Base-by-base conservation (phyloP, 257 asterid species). In the Solanum chmielewskii region DNA sequence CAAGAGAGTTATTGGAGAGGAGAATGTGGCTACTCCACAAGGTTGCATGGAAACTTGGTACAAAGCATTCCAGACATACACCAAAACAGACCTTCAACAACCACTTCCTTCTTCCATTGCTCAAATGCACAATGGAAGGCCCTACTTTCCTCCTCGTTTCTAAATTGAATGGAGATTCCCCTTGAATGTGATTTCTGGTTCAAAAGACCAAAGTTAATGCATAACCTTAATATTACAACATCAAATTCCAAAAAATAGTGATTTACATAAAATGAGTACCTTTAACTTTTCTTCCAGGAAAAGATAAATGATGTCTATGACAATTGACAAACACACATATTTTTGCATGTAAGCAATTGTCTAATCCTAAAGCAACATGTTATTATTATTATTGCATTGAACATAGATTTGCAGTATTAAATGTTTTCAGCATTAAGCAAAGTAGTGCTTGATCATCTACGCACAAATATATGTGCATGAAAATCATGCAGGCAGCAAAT, bases 61-160 rank as follows among this genome's bases (percentile, higher is more conserved):
- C 45, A 81, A 62, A 81, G 68, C 68, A 81, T 49, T 47, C 29
- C 69, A 81, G 69, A 81, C 85, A 37, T 29, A 11, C 75, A 74
- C 69, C 39, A 86, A 76, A 62, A 90, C 95, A 90, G 94, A 97
- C 99, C 99, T 96, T 95, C 93, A 90, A 87, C 91, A 91, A 74
- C 92, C 91, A 89, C 91, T 91, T 93, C 94, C 90, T 93, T 93
- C 93, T 93, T 96, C 98, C 99, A 94, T 89, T 95, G 96, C 91
- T 96, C 99, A 93, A 94, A 97, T 87, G 99, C 98, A 92, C 92
- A 87, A 90, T 96, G 98, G 92, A 97, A 96, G 92, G 95, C 95
- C 91, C 93, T 91, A 93, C 98, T 93, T 91, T 97, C 99, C 90
- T 95, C 98, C 92, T 97, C 98, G 87, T 92, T 92, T 90, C 92